Percentiles rank a stretch among this genome's conserved stretches.
phyloP scores from a whole-genome alignment of 768 basidiomycete species.

The Russula compacta region DNA sequence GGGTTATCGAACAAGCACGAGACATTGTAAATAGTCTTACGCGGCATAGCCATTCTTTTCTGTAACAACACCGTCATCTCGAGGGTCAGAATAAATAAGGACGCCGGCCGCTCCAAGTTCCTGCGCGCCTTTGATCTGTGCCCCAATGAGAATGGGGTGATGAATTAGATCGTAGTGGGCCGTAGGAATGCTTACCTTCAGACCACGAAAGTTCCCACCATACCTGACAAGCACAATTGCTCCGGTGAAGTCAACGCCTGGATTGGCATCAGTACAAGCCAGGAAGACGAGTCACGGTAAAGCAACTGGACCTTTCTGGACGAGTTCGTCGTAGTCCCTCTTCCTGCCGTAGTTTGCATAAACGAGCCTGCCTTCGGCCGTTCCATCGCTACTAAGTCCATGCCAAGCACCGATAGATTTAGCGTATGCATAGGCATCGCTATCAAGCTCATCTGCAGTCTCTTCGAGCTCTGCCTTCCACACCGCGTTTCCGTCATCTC shows the following conservation, averaged over 20 bases:
- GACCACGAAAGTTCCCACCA: constrained; percentile 68
- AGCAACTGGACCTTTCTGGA: constrained; percentile 35
- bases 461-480: constrained; percentile 74
- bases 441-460: constrained; percentile 63
- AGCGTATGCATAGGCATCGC: constrained; percentile 57
- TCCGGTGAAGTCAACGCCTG: constrained; percentile 65
- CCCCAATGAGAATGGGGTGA: neutral
- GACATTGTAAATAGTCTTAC: constrained; percentile 23
- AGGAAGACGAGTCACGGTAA: neutral
- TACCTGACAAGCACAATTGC: constrained; percentile 76
- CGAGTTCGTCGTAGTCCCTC: constrained; percentile 62
- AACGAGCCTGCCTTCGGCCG: constrained; percentile 58
- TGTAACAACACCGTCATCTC: constrained; percentile 76
- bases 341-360: constrained; percentile 78
- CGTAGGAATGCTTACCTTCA: constrained; percentile 48
- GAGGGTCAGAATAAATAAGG: constrained; percentile 79
- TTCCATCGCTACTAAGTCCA: constrained; percentile 70
- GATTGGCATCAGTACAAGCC: neutral
- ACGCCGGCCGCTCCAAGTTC: constrained; percentile 72
- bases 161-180: neutral
- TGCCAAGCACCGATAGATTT: constrained; percentile 77
- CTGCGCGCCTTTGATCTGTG: constrained; percentile 70
- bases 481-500: constrained; percentile 39
- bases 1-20: neutral
- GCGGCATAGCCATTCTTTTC: constrained; percentile 64